Conservation (phyloP, 75 land plant genomes). For the Cupressus sempervirens region DNA sequence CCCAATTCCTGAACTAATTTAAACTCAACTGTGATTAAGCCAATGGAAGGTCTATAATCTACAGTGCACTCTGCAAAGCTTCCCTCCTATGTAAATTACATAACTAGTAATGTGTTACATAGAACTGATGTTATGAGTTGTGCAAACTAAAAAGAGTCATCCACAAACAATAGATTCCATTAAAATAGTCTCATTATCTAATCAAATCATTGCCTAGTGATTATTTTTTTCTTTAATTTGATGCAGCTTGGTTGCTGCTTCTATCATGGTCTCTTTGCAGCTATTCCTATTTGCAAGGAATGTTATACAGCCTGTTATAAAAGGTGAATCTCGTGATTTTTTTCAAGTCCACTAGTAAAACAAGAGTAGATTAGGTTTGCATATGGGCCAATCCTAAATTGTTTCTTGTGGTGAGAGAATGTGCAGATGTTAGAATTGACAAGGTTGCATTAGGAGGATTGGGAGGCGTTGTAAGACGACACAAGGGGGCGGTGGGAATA, state of each 20-base stretch:
- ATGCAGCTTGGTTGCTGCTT: constrained; percentile 32
- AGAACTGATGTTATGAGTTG: neutral
- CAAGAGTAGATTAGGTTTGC: neutral
- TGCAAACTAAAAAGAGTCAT: no score
- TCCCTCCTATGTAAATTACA: no score
- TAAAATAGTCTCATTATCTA: neutral
- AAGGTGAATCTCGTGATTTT: constrained; percentile 17
- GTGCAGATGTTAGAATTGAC: constrained; percentile 30
- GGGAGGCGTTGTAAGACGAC: constrained; percentile 35
- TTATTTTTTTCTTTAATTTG: neutral
- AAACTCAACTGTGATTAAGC: neutral
- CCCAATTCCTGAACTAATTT: neutral
- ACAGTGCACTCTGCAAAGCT: neutral
- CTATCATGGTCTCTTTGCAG: constrained; percentile 40
- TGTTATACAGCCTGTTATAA: constrained; percentile 11
- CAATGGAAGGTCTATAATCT: neutral
- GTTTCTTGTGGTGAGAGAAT: neutral
- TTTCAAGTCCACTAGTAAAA: neutral
- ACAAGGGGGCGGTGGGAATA: constrained; percentile 81
- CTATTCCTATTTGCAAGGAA: constrained; percentile 35
- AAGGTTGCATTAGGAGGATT: constrained; percentile 40
- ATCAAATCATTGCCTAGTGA: neutral
- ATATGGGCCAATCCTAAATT: neutral
- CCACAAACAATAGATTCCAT: no score
- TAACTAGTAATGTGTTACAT: neutral